Percentiles rank a stretch among this genome's conserved stretches.
phyloP scores from a whole-genome alignment of 768 basidiomycete species.

The Rhodotorula taiwanensis region DNA sequence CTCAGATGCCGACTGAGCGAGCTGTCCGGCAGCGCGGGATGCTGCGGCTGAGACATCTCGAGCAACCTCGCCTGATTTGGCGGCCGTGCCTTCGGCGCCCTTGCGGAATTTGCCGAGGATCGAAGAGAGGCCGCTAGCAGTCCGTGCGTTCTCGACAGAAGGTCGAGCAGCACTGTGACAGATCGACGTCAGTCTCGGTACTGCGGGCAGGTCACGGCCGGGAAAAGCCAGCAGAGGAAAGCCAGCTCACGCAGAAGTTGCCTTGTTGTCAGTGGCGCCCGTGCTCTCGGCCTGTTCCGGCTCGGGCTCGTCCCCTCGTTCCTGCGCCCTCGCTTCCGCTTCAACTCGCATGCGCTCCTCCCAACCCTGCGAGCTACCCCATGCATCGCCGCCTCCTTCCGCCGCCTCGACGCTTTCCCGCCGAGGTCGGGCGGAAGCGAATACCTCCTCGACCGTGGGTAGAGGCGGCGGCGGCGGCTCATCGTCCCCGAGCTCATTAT shows the following conservation, averaged over 20 bases:
- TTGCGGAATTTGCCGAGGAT: slow-evolving; percentile 4
- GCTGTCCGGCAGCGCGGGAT: not conserved
- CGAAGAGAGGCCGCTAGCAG: not conserved
- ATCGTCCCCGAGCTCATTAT: not conserved
- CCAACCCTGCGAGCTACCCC: slow-evolving; percentile 17
- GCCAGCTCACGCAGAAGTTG: no score
- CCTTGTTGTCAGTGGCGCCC: no score
- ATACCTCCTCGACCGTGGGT: slow-evolving; percentile 18
- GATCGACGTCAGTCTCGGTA: no score
- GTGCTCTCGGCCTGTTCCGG: not conserved
- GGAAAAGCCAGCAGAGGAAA: no score
- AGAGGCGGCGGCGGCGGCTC: not conserved
- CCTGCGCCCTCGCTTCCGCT: not conserved
- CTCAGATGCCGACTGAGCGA: not conserved
- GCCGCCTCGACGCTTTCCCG: not conserved
- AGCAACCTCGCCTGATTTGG: not conserved
- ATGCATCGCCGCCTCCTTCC: slow-evolving; percentile 19
- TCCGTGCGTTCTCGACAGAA: not conserved
- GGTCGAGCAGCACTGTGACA: not conserved
- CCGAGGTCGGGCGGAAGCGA: not conserved
- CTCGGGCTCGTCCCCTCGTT: not conserved
- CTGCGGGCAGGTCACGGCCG: no score
- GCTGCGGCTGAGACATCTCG: not conserved
- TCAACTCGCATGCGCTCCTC: slow-evolving; percentile 4
- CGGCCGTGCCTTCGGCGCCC: not conserved